Percentiles rank a stretch among this genome's conserved stretches.
These are phyloP conservation scores for Emericellopsis terricola DNA, from an alignment of 495 filamentous ascomycete genomes.

Conservation along the genomic window DNA sequence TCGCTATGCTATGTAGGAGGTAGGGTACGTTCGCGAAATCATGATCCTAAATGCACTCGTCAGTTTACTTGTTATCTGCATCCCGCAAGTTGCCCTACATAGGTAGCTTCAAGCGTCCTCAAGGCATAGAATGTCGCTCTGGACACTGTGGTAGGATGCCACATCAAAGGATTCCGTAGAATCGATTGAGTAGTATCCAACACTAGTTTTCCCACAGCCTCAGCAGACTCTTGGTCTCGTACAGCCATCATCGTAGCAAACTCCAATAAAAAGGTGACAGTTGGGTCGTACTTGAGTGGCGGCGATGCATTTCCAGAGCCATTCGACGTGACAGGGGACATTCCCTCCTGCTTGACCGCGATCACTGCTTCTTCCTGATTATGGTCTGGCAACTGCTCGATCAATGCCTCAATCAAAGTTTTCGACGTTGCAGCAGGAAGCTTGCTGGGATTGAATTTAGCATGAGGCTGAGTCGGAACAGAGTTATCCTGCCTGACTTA, in stretches of 20 bases:
- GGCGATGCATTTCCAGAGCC: conserved; percentile 30
- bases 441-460: conserved; percentile 34
- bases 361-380: conserved; percentile 60
- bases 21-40: conserved; percentile 87
- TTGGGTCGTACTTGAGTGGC: conserved; percentile 64
- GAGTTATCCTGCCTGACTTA: conserved; percentile 20
- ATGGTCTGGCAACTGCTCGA: conserved; percentile 77
- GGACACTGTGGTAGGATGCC: conserved; percentile 67
- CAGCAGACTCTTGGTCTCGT: conserved; percentile 54
- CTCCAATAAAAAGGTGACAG: conserved; percentile 74
- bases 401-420: conserved; percentile 49
- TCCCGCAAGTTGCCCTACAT: conserved; percentile 37
- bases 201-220: conserved; percentile 54
- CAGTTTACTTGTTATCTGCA: not conserved
- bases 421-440: conserved; percentile 50
- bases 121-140: conserved; percentile 76
- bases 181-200: conserved; percentile 65
- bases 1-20: conserved; percentile 77
- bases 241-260: conserved; percentile 72
- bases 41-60: conserved; percentile 43
- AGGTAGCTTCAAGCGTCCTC: conserved; percentile 65
- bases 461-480: conserved; percentile 1
- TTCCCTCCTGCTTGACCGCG: conserved; percentile 67
- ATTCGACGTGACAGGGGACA: conserved; percentile 37
- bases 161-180: conserved; percentile 55